Percentiles rank a stretch among this genome's conserved stretches.
Evolutionary conservation across 2,329 filamentous ascomycete species (phyloP).

Genomic region (Rutstroemia sp.): DNA sequence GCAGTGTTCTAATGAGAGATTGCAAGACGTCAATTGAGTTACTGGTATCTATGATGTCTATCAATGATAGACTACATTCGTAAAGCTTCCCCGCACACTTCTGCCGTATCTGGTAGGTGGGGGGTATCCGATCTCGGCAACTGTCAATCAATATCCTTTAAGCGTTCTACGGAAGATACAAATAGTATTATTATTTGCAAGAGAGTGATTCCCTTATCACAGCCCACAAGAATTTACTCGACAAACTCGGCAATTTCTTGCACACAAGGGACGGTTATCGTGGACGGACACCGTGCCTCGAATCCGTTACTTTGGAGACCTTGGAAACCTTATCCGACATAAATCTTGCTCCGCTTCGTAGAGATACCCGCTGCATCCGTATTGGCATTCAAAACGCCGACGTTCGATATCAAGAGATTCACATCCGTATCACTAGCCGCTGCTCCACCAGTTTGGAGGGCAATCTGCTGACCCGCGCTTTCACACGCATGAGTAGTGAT

Average conservation of each 20-base stretch:
- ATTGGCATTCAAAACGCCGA: slow-evolving; percentile 21
- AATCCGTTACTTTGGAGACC: background rate
- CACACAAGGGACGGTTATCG: too few species aligned
- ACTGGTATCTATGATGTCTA: background rate
- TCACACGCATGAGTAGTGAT: slow-evolving; percentile 19
- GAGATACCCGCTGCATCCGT: slow-evolving; percentile 16
- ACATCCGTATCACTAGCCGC: slow-evolving; percentile 15
- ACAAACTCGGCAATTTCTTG: too few species aligned
- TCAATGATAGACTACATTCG: background rate
- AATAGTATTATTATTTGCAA: too few species aligned
- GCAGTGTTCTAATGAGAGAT: too few species aligned
- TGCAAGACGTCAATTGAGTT: background rate
- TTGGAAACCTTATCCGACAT: background rate
- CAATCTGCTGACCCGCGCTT: slow-evolving; percentile 17
- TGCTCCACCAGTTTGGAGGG: slow-evolving; percentile 3
- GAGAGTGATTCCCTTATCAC: too few species aligned
- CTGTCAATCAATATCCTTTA: background rate
- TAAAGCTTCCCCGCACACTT: background rate
- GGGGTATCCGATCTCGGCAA: slow-evolving; percentile 6
- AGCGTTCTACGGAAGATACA: too few species aligned
- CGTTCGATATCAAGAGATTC: slow-evolving; percentile 22
- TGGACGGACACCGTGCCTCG: background rate
- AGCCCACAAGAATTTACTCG: too few species aligned
- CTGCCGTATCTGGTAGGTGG: background rate
- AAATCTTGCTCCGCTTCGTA: slow-evolving; percentile 8